Evolutionary conservation across 2,329 filamentous ascomycete genomes (phyloP).

Genomic region (Aureobasidium sp.): DNA sequence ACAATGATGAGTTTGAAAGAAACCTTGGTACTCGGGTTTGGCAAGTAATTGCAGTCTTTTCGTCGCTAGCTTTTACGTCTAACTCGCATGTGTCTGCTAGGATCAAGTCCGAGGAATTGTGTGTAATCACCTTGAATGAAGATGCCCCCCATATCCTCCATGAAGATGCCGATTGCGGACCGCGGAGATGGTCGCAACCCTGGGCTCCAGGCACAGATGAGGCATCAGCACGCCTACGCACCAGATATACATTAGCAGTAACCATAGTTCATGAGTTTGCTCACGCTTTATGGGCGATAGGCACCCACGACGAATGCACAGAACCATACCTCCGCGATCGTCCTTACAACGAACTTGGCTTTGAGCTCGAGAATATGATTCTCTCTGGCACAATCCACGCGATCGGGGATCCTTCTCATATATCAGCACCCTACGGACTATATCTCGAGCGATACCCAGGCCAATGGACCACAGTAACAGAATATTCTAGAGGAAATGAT

Average conservation of each 20-base stretch:
- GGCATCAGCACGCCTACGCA: not conserved
- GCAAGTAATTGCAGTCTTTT: too few species aligned
- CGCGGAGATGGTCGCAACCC: not conserved
- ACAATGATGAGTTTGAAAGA: not conserved
- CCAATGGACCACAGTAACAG: not conserved
- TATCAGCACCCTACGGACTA: not conserved
- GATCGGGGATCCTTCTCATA: not conserved
- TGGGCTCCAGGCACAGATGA: not conserved
- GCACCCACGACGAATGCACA: not conserved
- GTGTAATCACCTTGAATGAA: not conserved
- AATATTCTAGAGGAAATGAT: not conserved
- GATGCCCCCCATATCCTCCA: not conserved
- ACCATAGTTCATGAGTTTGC: constrained; percentile 7
- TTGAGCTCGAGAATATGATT: constrained; percentile 3
- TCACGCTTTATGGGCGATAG: not conserved
- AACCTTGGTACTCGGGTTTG: not conserved
- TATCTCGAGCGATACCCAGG: not conserved
- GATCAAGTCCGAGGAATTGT: not conserved
- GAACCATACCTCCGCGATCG: not conserved
- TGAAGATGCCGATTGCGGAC: not conserved
- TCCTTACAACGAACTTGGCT: constrained; percentile 3
- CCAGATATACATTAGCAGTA: not conserved
- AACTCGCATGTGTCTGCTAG: not conserved
- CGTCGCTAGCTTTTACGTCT: too few species aligned
- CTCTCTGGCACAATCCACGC: not conserved